Evolutionary conservation across 495 filamentous ascomycete species (phyloP).

Genomic region (Parathielavia hyrcaniae): DNA sequence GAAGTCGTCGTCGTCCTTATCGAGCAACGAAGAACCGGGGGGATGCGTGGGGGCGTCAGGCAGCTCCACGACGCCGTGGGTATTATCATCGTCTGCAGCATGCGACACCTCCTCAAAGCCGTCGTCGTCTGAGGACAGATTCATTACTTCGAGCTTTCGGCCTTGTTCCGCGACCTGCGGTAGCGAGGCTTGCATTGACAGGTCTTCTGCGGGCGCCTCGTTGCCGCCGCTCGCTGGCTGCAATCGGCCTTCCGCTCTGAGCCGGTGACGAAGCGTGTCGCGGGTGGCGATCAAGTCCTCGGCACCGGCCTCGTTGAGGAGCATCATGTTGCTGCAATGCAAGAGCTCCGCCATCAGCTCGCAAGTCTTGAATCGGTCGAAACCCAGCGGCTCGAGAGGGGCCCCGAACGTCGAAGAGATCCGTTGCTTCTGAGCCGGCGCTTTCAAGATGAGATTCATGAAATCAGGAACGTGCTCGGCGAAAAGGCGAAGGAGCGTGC

Average conservation of each 20-base stretch:
- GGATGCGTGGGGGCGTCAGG: conserved; percentile 37
- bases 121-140: conserved; percentile 72
- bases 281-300: conserved; percentile 78
- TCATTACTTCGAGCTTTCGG: conserved; percentile 62
- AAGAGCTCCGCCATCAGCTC: conserved; percentile 97
- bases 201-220: conserved; percentile 32
- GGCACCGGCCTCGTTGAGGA: conserved; percentile 87
- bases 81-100: conserved; percentile 58
- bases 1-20: conserved; percentile 60
- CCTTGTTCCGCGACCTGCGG: conserved; percentile 45
- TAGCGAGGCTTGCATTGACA: conserved; percentile 44
- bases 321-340: conserved; percentile 98
- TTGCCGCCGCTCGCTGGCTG: conserved; percentile 30
- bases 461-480: conserved; percentile 91
- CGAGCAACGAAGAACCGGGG: conserved; percentile 38
- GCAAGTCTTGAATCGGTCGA: conserved; percentile 98
- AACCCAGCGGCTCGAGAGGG: conserved; percentile 90
- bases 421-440: conserved; percentile 42
- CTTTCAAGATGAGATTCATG: conserved; percentile 81
- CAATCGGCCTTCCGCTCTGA: conserved; percentile 64
- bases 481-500: conserved; percentile 84
- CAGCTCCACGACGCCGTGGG: conserved; percentile 46
- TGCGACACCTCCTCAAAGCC: conserved; percentile 88
- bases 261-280: conserved; percentile 71
- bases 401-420: conserved; percentile 69